Evolutionary conservation across 78 protist genomes (phyloP).

Genomic region (Pigoraptor vietnamica): DNA sequence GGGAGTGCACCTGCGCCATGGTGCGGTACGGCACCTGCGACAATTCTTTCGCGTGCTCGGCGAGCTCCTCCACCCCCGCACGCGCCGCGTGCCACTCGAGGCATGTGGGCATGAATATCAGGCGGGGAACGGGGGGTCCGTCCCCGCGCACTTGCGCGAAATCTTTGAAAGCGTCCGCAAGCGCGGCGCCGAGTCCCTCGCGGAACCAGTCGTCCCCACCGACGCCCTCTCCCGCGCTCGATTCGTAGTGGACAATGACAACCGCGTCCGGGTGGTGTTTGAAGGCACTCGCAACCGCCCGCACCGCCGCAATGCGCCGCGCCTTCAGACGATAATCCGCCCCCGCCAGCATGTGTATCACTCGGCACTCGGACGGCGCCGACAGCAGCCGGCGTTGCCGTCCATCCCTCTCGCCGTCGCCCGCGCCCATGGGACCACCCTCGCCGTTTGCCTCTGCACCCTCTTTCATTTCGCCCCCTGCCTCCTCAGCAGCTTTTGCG

Average conservation of each 20-base stretch:
- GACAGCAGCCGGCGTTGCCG: too few species aligned
- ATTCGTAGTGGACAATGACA: neutral
- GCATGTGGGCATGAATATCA: neutral
- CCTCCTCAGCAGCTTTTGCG: too few species aligned
- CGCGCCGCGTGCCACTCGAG: neutral
- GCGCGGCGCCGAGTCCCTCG: neutral
- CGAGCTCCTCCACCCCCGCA: neutral
- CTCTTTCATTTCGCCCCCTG: too few species aligned
- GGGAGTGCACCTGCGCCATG: too few species aligned
- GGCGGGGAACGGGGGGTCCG: neutral
- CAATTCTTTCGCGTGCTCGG: neutral
- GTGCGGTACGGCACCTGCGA: too few species aligned
- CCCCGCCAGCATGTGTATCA: neutral
- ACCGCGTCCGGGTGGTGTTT: neutral
- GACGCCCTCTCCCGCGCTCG: neutral
- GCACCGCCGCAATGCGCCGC: neutral
- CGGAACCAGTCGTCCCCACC: neutral
- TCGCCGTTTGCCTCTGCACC: too few species aligned
- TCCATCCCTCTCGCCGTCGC: too few species aligned
- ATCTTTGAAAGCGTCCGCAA: neutral
- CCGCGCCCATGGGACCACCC: too few species aligned
- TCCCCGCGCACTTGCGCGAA: neutral
- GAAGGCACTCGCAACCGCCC: neutral
- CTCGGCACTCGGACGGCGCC: too few species aligned
- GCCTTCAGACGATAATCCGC: neutral